Evolutionary conservation across 2,329 filamentous ascomycete genomes (phyloP).

Genomic region (Epichloe sp.): DNA sequence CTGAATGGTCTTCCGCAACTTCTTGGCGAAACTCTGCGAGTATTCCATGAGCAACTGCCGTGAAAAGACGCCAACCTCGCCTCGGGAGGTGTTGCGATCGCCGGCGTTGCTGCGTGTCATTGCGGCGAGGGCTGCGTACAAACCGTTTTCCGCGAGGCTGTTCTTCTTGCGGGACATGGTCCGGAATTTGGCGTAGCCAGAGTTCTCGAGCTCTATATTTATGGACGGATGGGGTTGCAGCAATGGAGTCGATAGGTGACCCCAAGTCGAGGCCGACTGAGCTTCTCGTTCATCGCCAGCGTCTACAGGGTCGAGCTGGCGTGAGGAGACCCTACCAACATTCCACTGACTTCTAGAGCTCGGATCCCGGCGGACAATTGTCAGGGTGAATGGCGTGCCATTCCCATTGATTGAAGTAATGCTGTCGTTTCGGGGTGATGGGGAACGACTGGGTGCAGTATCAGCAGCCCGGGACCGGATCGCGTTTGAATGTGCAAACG

Average conservation of each 20-base stretch:
- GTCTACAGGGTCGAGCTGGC: constrained; percentile 28
- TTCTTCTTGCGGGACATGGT: constrained; percentile 29
- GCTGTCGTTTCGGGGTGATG: constrained; percentile 24
- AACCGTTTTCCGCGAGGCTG: constrained; percentile 14
- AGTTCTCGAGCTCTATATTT: constrained; percentile 38
- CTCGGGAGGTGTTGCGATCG: background rate
- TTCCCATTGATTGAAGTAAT: constrained; percentile 16
- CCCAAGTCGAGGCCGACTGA: constrained; percentile 10
- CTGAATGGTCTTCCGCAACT: constrained; percentile 32
- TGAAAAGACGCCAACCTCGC: constrained; percentile 27
- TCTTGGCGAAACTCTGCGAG: constrained; percentile 34
- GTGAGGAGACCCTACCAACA: constrained; percentile 50
- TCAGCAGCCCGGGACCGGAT: background rate
- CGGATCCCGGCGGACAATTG: constrained; percentile 62
- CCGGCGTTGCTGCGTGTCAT: constrained; percentile 4
- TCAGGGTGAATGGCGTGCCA: constrained; percentile 37
- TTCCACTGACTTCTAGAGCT: constrained; percentile 61
- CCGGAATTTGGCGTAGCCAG: constrained; percentile 45
- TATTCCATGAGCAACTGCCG: constrained; percentile 47
- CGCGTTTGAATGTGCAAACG: background rate
- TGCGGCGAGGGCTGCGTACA: constrained; percentile 8
- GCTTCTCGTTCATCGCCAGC: constrained; percentile 12
- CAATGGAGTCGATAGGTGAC: background rate
- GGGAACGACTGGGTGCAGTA: constrained; percentile 15
- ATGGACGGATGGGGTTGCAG: constrained; percentile 26